phyloP scores from a whole-genome alignment of 1,284 basidiomycete species.

The Pseudozyma tsukubaensis region DNA sequence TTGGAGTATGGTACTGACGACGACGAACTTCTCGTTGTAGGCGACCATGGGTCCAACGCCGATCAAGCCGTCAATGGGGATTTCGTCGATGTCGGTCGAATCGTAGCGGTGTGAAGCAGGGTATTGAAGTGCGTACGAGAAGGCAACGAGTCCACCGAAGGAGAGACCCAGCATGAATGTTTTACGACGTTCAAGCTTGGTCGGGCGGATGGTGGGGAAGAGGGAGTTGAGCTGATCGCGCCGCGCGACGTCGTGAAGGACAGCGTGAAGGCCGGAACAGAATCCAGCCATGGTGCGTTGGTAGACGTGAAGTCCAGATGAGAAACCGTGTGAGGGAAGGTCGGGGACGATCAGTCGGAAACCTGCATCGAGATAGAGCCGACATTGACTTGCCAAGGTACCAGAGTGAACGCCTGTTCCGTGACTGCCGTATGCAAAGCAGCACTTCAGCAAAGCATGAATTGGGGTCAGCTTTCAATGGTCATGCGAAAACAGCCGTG shows the following conservation, averaged over 20 bases:
- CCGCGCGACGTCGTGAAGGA: constrained; percentile 59
- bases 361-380: constrained; percentile 64
- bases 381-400: constrained; percentile 62
- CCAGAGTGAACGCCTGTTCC: constrained; percentile 67
- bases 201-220: constrained; percentile 21
- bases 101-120: constrained; percentile 54
- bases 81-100: constrained; percentile 46
- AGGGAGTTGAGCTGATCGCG: constrained; percentile 47
- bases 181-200: constrained; percentile 54
- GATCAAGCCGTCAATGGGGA: constrained; percentile 62
- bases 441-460: not conserved
- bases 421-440: constrained; percentile 25
- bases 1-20: constrained; percentile 28
- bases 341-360: constrained; percentile 65
- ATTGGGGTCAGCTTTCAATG: no score
- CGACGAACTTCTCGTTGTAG: constrained; percentile 45
- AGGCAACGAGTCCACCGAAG: constrained; percentile 63
- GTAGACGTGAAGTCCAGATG: constrained; percentile 64
- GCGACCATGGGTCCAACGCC: constrained; percentile 64
- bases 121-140: constrained; percentile 61
- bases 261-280: constrained; percentile 54
- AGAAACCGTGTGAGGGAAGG: constrained; percentile 64
- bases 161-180: constrained; percentile 66
- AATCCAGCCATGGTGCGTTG: constrained; percentile 52
- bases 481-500: no score